Conservation (phyloP, 2,329 filamentous ascomycete genomes). For the Hypoxylon sp. region DNA sequence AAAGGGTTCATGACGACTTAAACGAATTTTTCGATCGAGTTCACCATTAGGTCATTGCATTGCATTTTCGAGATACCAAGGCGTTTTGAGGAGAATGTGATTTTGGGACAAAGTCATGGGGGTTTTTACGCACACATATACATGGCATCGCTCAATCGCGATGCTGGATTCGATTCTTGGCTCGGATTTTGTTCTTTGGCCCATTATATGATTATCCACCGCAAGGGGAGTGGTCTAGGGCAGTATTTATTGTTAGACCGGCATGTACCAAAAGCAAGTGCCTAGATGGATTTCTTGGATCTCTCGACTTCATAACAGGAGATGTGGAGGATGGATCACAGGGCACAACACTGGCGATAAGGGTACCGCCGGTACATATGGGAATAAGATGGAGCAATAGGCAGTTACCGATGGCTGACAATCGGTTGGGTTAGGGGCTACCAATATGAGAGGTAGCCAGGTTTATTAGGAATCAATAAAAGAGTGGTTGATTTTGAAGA, state of each 20-base stretch:
- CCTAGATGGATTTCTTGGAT: constrained; percentile 45
- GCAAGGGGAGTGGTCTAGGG: constrained; percentile 32
- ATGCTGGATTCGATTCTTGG: constrained; percentile 44
- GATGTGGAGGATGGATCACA: constrained; percentile 37
- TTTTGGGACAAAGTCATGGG: constrained; percentile 44
- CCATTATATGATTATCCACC: constrained; percentile 39
- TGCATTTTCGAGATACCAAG: constrained; percentile 64
- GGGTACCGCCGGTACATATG: constrained; percentile 40
- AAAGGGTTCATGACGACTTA: constrained; percentile 53
- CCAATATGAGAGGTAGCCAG: constrained; percentile 22
- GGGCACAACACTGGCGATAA: constrained; percentile 28
- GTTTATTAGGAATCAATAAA: constrained; percentile 38
- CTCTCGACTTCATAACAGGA: constrained; percentile 37
- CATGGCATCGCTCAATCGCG: constrained; percentile 39
- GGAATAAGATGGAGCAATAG: constrained; percentile 34
- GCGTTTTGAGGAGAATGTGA: constrained; percentile 56
- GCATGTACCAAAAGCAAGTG: constrained; percentile 46
- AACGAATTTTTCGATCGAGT: constrained; percentile 51
- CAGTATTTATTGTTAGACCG: constrained; percentile 43
- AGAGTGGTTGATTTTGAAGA: constrained; percentile 22
- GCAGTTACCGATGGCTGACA: constrained; percentile 25
- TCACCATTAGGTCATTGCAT: constrained; percentile 56
- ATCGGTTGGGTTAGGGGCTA: constrained; percentile 21
- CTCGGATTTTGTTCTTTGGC: constrained; percentile 40
- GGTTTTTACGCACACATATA: constrained; percentile 46